Evolutionary conservation across 2,329 filamentous ascomycete species (phyloP).

Genomic region (Beauveria rudraprayagi): DNA sequence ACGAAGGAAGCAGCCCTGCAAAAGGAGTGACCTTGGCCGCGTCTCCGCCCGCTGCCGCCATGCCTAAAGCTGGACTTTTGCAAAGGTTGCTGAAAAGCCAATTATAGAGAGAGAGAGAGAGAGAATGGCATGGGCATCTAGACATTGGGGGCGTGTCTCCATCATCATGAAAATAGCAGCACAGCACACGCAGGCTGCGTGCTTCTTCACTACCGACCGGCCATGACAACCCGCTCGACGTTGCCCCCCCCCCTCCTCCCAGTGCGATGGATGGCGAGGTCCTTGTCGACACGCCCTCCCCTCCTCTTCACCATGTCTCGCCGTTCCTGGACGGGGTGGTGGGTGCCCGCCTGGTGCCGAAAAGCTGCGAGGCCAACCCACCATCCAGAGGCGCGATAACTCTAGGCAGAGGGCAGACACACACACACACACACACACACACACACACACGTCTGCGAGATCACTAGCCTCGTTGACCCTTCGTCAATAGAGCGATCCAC

Average conservation of each 20-base stretch:
- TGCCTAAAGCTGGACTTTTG: not conserved
- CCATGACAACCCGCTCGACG: not conserved
- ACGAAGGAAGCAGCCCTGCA: not conserved
- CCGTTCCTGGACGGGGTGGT: not conserved
- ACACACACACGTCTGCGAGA: not conserved
- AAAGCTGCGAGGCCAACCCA: not conserved
- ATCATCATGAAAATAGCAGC: not conserved
- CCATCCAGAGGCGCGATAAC: not conserved
- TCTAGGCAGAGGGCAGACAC: not conserved
- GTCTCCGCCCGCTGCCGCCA: not conserved
- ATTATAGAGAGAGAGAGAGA: not conserved
- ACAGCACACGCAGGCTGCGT: not conserved
- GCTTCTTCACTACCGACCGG: not conserved
- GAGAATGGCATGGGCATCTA: not conserved
- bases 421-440: not conserved
- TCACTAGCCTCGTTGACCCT: conserved; percentile 8
- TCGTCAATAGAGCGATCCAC: conserved; percentile 10
- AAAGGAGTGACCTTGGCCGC: not conserved
- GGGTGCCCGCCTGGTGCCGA: not conserved
- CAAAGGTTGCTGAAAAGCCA: not conserved
- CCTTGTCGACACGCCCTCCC: conserved; percentile 1
- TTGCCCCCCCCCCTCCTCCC: not conserved
- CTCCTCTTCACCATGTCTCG: conserved; percentile 12
- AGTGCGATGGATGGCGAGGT: not conserved
- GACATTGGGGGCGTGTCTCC: conserved; percentile 6